Evolutionary conservation across 2,329 filamentous ascomycete genomes (phyloP), one percentile per base, ranked within the genome.

Genomic region (Penicillium griseofulvum): DNA sequence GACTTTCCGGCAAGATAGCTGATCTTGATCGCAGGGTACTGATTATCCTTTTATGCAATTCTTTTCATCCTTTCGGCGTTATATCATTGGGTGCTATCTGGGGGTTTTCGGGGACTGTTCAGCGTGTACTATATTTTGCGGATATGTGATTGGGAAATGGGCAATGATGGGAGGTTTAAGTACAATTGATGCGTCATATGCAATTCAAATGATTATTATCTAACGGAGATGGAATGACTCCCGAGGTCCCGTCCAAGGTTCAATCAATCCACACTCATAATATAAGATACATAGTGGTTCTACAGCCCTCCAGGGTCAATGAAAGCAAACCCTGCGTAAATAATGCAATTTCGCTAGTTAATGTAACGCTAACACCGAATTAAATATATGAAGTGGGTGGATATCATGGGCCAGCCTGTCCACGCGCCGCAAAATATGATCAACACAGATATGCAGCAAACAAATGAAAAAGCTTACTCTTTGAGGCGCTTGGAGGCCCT

Each of bases 401-500:
- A 42, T 48, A 53, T 36, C 36, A 39, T 17, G 22, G 22, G 31
- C 28, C 50, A 49, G 28, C 12, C 43, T 26, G 19, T 49, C 50
- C 50, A 53, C 44, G 28, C n/a, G 26, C 50, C 34, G 43, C 19
- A 46, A 33, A 34, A 43, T 24, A 48, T 24, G 38, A 39, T 24
- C 31, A 29, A 49, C 37, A 36, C 37, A 50, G 17, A 44, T 29
- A 19, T 34, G 43, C 26, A 50, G 22, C 12, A 47, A n/a, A 22
- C n/a, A 54, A 16, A 36, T 10, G 14, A 24, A 22, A 31, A 9
- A 22, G 5, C 54, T 68, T 54, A 74, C 60, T 80, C 82, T 62
- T 83, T 82, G 37, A 83, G 65, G 52, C 82, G 80, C 68, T 85
- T 84, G 14, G 79, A 70, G 14, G 81, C 79, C 54, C 77, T 76